Conservation (phyloP, 306 rosid genomes). For the Mucuna pruriens region DNA sequence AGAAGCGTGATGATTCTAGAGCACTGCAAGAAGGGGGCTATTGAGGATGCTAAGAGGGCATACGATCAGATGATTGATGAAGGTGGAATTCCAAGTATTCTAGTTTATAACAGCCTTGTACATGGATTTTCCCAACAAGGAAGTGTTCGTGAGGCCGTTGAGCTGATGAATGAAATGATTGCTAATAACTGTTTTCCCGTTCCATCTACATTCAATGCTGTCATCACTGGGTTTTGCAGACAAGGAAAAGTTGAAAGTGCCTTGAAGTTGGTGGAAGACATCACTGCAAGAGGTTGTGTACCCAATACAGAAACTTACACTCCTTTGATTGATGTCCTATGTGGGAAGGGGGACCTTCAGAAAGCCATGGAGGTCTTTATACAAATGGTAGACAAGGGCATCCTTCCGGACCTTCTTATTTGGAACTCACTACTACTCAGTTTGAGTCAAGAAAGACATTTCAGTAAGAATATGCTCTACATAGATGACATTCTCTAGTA, state of each 20-base stretch:
- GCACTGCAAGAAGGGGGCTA: constrained; percentile 50
- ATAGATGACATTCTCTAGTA: constrained; percentile 36
- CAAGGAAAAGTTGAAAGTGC: constrained; percentile 60
- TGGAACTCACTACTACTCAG: constrained; percentile 63
- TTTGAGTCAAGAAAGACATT: constrained; percentile 45
- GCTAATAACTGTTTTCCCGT: constrained; percentile 55
- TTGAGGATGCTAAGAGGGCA: constrained; percentile 63
- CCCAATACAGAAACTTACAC: constrained; percentile 54
- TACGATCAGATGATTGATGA: constrained; percentile 60
- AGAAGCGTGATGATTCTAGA: constrained; percentile 60
- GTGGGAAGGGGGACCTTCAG: constrained; percentile 61
- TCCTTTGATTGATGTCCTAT: constrained; percentile 51
- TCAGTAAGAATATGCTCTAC: constrained; percentile 31
- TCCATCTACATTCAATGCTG: constrained; percentile 60
- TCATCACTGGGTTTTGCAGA: constrained; percentile 59
- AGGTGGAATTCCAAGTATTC: constrained; percentile 67
- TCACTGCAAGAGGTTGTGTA: constrained; percentile 61
- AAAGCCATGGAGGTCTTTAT: constrained; percentile 53
- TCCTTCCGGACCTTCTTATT: constrained; percentile 53
- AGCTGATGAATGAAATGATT: constrained; percentile 74
- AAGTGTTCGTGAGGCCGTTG: constrained; percentile 59
- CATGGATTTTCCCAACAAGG: constrained; percentile 51
- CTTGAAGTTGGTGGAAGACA: constrained; percentile 64
- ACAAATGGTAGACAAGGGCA: constrained; percentile 58
- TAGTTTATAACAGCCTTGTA: constrained; percentile 64